These are phyloP conservation scores for Phaeoacremonium minimum DNA, from an alignment of 2,329 filamentous ascomycete genomes.

Conservation along the genomic window DNA sequence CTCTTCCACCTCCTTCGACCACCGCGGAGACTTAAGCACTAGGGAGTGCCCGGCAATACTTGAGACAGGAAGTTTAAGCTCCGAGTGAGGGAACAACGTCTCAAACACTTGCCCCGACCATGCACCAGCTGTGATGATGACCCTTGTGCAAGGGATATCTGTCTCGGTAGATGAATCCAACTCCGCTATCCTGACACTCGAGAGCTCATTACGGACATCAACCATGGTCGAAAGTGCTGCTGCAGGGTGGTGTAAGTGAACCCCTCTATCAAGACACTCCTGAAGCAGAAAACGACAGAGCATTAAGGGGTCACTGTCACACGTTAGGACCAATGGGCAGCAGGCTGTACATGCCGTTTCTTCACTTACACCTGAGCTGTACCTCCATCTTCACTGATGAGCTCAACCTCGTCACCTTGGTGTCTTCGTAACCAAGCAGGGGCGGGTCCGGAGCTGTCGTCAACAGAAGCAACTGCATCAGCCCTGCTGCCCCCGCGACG, in stretches of 20 bases:
- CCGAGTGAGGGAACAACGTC: conserved; percentile 56
- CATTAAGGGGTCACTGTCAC: conserved; percentile 55
- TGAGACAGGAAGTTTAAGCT: conserved; percentile 48
- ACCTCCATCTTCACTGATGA: conserved; percentile 55
- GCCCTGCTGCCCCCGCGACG: conserved; percentile 59
- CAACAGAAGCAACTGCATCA: conserved; percentile 36
- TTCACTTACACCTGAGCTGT: conserved; percentile 64
- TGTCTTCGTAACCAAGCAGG: conserved; percentile 57
- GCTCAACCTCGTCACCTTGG: conserved; percentile 51
- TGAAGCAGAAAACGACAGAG: conserved; percentile 64
- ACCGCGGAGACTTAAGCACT: conserved; percentile 57
- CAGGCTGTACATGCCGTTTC: no score
- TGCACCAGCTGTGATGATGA: conserved; percentile 65
- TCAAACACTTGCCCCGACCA: conserved; percentile 68
- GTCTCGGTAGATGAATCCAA: conserved; percentile 36
- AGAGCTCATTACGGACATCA: conserved; percentile 45
- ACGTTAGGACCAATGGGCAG: neutral
- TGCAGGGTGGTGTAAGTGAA: conserved; percentile 63
- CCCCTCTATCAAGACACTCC: conserved; percentile 53
- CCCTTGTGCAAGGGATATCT: conserved; percentile 56
- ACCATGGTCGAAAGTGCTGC: conserved; percentile 40
- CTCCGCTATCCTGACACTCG: conserved; percentile 45
- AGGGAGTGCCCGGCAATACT: conserved; percentile 70
- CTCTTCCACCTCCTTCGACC: conserved; percentile 36
- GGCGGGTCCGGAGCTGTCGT: conserved; percentile 6